Percentiles rank a stretch among this genome's conserved stretches.
These are phyloP conservation scores for Flaveria trinervia DNA, from an alignment of 129 eudicot genomes.

Conservation along the genomic window DNA sequence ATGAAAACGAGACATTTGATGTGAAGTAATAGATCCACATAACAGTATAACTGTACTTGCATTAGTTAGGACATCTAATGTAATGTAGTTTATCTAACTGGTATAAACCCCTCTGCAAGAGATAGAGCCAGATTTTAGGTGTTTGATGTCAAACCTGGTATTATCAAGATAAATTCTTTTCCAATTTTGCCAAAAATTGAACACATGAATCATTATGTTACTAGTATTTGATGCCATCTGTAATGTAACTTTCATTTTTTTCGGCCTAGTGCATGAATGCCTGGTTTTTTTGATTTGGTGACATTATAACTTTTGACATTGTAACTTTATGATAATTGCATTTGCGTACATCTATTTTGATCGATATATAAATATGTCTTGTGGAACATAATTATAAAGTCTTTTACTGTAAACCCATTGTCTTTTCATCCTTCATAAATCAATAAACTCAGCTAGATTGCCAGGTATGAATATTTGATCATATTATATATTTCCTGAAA, in stretches of 20 bases:
- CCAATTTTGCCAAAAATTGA: background rate
- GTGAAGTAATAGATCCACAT: constrained; percentile 20
- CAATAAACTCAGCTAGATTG: background rate
- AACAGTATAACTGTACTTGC: background rate
- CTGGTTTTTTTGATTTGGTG: background rate
- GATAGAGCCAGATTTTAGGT: background rate
- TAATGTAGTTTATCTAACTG: constrained; percentile 5
- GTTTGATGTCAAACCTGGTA: constrained; percentile 7
- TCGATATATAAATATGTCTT: background rate
- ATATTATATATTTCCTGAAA: background rate
- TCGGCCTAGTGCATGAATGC: constrained; percentile 7
- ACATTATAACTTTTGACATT: background rate
- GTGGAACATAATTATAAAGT: background rate
- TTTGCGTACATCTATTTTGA: background rate
- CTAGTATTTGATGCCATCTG: constrained; percentile 15
- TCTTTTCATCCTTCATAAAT: constrained; percentile 18
- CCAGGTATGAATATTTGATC: background rate
- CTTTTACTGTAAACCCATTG: constrained; percentile 2
- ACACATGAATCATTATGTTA: constrained; percentile 7
- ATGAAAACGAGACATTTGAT: background rate
- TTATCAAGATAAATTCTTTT: background rate
- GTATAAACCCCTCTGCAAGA: constrained; percentile 23
- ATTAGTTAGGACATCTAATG: constrained; percentile 1
- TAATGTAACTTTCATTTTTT: background rate
- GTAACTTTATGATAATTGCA: background rate